These are phyloP conservation scores for Populus alba DNA, from an alignment of 345 rosid species.

Conservation along the genomic window DNA sequence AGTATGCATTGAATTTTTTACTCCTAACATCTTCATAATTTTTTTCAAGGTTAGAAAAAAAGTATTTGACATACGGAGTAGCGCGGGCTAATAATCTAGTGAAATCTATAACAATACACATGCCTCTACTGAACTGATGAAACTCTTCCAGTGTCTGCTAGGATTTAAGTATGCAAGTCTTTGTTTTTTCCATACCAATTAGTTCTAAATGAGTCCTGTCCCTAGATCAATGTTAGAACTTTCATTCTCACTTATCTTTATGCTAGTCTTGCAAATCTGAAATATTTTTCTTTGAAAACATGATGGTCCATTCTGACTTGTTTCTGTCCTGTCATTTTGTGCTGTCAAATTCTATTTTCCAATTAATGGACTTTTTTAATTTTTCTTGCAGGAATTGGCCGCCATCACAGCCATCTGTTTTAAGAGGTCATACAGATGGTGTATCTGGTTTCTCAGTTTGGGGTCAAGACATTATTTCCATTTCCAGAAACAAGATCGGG, in stretches of 20 bases:
- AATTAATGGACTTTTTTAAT: conserved; percentile 10
- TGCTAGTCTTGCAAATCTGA: neutral
- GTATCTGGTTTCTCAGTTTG: conserved; percentile 77
- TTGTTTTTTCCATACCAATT: neutral
- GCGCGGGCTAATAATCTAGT: no score
- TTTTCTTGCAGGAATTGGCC: conserved; percentile 54
- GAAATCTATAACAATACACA: neutral
- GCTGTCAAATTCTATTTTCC: neutral
- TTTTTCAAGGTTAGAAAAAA: no score
- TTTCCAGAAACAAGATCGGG: conserved; percentile 79
- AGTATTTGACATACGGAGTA: no score
- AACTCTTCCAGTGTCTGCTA: neutral
- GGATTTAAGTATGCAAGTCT: neutral
- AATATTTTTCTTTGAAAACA: neutral
- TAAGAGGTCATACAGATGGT: conserved; percentile 72
- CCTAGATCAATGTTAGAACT: neutral
- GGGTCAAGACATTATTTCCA: conserved; percentile 86
- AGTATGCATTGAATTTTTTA: no score
- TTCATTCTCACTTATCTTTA: neutral
- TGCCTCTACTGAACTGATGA: neutral
- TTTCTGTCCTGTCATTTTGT: neutral
- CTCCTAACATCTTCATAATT: no score
- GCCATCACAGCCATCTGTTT: conserved; percentile 44
- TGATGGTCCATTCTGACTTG: neutral
- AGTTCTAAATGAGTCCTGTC: neutral